Evolutionary conservation across 2,329 filamentous ascomycete genomes (phyloP).

Genomic region (Myriosclerotinia curreyana): DNA sequence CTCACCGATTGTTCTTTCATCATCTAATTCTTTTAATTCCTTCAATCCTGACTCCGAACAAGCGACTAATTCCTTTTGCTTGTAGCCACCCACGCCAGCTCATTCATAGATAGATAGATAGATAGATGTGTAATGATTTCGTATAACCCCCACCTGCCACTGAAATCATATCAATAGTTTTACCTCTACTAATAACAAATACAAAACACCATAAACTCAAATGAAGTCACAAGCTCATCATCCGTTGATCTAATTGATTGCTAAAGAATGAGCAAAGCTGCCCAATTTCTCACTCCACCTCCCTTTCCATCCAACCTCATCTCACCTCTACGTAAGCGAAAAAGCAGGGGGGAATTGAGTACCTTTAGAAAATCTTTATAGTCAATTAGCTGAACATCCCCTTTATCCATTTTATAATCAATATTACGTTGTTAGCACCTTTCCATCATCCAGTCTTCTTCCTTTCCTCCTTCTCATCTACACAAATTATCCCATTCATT

Average conservation of each 20-base stretch:
- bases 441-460: not conserved
- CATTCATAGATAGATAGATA: not conserved
- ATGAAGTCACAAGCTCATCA: conserved; percentile 9
- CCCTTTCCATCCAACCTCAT: not conserved
- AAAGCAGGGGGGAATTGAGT: no score
- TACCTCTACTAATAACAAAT: not conserved
- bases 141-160: not conserved
- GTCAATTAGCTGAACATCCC: no score
- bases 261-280: not conserved
- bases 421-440: not conserved
- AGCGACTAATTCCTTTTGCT: not conserved
- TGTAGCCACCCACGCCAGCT: not conserved
- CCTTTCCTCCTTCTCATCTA: not conserved
- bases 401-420: no score
- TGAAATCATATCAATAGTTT: not conserved
- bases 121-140: not conserved
- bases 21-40: not conserved
- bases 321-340: not conserved
- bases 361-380: no score
- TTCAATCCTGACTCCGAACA: not conserved
- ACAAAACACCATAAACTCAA: not conserved
- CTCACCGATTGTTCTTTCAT: not conserved
- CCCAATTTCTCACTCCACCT: conserved; percentile 5
- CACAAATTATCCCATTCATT: not conserved
- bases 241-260: not conserved